Evolutionary conservation across 768 basidiomycete genomes (phyloP), one percentile per base, ranked within the genome.

Genomic region (Gautieria morchelliformis): DNA sequence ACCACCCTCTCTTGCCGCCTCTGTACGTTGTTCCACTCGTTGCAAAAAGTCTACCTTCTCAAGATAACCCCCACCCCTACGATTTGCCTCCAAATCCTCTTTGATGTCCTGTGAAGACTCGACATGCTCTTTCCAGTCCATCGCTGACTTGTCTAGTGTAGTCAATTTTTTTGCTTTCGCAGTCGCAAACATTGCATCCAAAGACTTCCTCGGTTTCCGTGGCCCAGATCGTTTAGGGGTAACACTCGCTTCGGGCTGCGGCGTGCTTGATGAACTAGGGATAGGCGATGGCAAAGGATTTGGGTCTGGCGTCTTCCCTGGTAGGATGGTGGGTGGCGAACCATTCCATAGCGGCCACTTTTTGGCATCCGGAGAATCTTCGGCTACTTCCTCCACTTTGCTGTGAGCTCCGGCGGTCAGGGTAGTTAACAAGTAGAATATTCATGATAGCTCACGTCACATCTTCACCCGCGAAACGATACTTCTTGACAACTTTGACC

Each of bases 31-130:
- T 33, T 82, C 84, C 0, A 93, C 90, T 47, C 91, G 72, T 58
- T 83, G 72, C 63, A 93, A 69, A 65, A 93, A 93, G 40, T 91
- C 89, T 32, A 90, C 81, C 70, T 87, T 92, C 62, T 89, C 90
- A 19, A 93, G 72, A 68, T 87, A 93, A 0, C 90, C 88, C 9
- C 87, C 89, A 0, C 83, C 80, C 42, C 84, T 78, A 48, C 84
- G 74, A 59, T 90, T 85, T 3, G 80, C 80, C 50, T 86, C 81
- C n/a, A 93, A 75, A 60, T 89, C 86, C 62, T 89, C 84, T 59
- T 80, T 77, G 9, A 84, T 64, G 3, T 73, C 77, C 12, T 60
- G 55, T 33, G 58, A 58, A 0, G 75, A 60, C 19, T 75, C 68
- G 14, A 89, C 69, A 62, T 92, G 89, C 0, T 80, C 69, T 30